Conservation (phyloP, 192 early-diverging fungal genomes). For the Spinellus fusiger region DNA sequence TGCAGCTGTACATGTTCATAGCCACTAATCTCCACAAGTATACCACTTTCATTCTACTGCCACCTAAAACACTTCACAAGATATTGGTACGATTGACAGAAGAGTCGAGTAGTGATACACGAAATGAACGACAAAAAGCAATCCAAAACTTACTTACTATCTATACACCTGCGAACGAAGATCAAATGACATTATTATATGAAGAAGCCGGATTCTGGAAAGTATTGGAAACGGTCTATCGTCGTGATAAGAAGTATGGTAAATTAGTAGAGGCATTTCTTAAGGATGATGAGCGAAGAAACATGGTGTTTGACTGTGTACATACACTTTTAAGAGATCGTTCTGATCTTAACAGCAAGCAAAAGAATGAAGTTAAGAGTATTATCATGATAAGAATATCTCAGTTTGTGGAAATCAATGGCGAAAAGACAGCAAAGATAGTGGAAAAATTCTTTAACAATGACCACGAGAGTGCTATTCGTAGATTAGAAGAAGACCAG, state of each 20-base stretch:
- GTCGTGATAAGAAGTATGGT: conserved; percentile 48
- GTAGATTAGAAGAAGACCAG: conserved; percentile 32
- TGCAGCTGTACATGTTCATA: conserved; percentile 49
- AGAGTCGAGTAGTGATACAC: conserved; percentile 38
- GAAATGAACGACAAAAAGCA: conserved; percentile 45
- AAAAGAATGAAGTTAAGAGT: conserved; percentile 41
- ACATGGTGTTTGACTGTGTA: conserved; percentile 48
- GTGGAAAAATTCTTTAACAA: conserved; percentile 44
- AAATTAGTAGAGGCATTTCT: conserved; percentile 47
- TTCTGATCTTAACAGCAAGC: conserved; percentile 33
- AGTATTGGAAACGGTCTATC: conserved; percentile 50
- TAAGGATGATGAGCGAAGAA: conserved; percentile 42
- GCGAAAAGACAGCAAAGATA: conserved; percentile 46
- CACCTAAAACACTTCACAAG: conserved; percentile 46
- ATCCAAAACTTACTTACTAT: conserved; percentile 48
- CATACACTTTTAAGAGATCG: conserved; percentile 33
- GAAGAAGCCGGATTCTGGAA: conserved; percentile 52
- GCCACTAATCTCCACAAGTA: conserved; percentile 50
- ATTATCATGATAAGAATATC: conserved; percentile 44
- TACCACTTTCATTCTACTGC: conserved; percentile 45
- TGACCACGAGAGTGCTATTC: conserved; percentile 46
- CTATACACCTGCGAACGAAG: conserved; percentile 48
- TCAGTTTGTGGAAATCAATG: conserved; percentile 56
- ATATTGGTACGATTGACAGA: conserved; percentile 42
- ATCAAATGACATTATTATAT: conserved; percentile 43